Evolutionary conservation across 106 monocot species (phyloP), one percentile per base, ranked within the genome.

Genomic region (Xerophyta viscosa): DNA sequence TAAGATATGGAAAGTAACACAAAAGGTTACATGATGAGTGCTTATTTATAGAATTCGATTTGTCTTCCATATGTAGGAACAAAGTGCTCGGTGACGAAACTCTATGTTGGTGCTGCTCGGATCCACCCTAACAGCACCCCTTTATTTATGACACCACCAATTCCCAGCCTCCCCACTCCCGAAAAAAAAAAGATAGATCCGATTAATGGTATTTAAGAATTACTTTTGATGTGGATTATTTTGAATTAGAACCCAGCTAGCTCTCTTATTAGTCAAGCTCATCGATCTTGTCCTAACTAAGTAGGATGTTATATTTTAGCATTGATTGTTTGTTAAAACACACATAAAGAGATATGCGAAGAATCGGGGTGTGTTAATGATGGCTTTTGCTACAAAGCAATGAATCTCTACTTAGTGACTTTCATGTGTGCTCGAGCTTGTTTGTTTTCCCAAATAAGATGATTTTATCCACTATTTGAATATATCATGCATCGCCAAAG

Each of bases 331-430:
- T 50, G 7, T 22, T 24, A 2, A 50, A 0, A 11, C 21, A 25
- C 0, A 47, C 8, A 18, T 12, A 20, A 47, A 23, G 20, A 20
- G 2, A 50, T 50, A 48, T 21, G 50, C 50, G 50, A 25, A 9
- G 50, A 50, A 50, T 50, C 23, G 50, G 1, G 23, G 11, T 24
- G 50, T 24, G 50, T 0, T 50, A 24, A 50, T 50, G 3, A 24
- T 27, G 26, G 21, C 3, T 20, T 9, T 8, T 27, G 17, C 42
- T 39, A 1, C 6, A 15, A 39, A 15, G 6, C 13, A 10, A 12
- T 8, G n/a, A n/a, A n/a, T 44, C 14, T 58, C 21, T 17, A 13
- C 58, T n/a, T 23, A 60, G 60, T 60, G 60, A 48, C 22, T 47
- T 60, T 47, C 60, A 60, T 60, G 60, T 47, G 47, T 19, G 31